Evolutionary conservation across 176 grass and related monocot genomes (phyloP).

Genomic region (Rhynchospora breviuscula): DNA sequence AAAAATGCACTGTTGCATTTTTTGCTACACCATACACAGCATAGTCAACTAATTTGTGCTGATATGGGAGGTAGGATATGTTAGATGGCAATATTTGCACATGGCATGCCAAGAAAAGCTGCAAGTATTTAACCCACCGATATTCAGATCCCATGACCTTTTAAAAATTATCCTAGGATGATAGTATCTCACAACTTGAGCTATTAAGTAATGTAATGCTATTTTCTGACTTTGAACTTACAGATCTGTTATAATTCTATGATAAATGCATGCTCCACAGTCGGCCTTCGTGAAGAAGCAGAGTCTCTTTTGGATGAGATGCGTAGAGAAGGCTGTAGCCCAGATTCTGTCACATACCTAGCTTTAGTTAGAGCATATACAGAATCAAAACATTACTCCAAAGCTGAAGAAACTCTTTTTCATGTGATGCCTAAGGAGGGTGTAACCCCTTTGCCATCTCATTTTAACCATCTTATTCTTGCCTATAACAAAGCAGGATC

Average conservation of each 20-base stretch:
- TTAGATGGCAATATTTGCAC: neutral
- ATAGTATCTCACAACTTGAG: neutral
- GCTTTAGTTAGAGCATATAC: conserved; percentile 52
- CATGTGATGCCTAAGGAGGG: conserved; percentile 37
- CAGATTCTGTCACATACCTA: conserved; percentile 61
- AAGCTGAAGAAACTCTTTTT: conserved; percentile 49
- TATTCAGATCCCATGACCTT: neutral
- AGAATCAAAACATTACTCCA: conserved; percentile 37
- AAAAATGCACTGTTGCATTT: neutral
- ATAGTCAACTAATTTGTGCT: neutral
- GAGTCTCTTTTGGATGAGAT: conserved; percentile 58
- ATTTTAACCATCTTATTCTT: conserved; percentile 74
- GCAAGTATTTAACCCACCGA: neutral
- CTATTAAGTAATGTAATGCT: neutral
- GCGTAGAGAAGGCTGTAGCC: conserved; percentile 31
- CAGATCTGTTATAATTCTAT: conserved; percentile 90
- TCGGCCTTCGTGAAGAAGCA: conserved; percentile 47
- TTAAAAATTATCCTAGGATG: neutral
- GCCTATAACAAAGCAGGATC: conserved; percentile 53
- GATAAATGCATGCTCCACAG: conserved; percentile 72
- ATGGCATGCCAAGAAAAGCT: neutral
- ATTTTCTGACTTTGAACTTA: conserved; percentile 25
- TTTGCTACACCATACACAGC: neutral
- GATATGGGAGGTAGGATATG: neutral
- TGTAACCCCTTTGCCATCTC: conserved; percentile 43